phyloP scores from a whole-genome alignment of 441 rosid genomes.

The Rhodomyrtus psidioides region DNA sequence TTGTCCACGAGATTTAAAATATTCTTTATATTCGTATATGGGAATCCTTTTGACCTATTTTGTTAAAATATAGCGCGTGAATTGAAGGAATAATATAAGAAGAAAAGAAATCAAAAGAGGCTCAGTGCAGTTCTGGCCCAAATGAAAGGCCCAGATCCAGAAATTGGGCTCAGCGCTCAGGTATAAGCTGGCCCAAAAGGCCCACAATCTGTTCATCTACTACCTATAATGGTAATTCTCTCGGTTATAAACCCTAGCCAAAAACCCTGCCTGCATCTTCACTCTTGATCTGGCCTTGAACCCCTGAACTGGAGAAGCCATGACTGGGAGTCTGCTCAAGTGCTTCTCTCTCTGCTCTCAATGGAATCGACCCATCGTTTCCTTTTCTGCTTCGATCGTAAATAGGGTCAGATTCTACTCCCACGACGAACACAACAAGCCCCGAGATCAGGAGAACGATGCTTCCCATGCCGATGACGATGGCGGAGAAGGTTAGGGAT shows the following conservation, averaged over 20 bases:
- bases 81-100: neutral
- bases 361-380: neutral
- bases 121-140: neutral
- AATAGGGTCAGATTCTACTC: neutral
- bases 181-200: neutral
- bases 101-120: neutral
- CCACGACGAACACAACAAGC: neutral
- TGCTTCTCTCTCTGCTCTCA: neutral
- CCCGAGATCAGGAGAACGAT: neutral
- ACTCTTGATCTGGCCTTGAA: neutral
- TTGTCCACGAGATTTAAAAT: neutral
- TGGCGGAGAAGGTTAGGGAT: neutral
- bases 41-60: neutral
- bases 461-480: neutral
- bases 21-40: too few species aligned
- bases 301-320: conserved; percentile 5
- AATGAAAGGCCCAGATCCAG: neutral
- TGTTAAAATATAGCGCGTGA: neutral
- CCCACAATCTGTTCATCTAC: neutral
- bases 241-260: neutral
- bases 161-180: neutral
- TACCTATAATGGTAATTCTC: neutral
- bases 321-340: conserved; percentile 1
- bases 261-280: neutral
- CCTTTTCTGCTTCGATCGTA: neutral